Conservation (phyloP, 495 filamentous ascomycete genomes). For the Penicillium canescens region DNA sequence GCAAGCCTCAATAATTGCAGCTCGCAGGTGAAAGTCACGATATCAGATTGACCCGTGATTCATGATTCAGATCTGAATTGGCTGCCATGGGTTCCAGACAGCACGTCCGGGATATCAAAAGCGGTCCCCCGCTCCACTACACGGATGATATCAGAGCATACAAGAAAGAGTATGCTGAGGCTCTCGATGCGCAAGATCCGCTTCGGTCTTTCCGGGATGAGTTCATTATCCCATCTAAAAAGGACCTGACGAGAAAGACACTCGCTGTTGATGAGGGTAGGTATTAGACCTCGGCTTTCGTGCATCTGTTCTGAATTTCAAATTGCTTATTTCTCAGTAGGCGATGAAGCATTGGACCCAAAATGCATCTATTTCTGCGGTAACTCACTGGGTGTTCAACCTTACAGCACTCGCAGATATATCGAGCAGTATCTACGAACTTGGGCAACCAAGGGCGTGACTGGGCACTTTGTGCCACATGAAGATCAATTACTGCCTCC, state of each 20-base stretch:
- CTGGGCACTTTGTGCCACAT: constrained; percentile 86
- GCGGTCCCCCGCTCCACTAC: constrained; percentile 34
- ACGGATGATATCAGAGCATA: constrained; percentile 41
- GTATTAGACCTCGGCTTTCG: neutral
- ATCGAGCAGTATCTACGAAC: constrained; percentile 77
- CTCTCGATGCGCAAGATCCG: constrained; percentile 68
- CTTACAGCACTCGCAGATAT: constrained; percentile 65
- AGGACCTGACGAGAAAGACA: constrained; percentile 68
- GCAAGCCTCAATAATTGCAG: too few relatives aligned
- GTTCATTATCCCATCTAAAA: constrained; percentile 82
- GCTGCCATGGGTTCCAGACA: constrained; percentile 30
- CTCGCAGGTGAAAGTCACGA: constrained; percentile 2
- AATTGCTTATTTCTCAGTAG: neutral
- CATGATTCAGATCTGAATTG: neutral
- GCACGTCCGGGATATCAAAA: constrained; percentile 30
- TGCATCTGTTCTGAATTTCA: neutral
- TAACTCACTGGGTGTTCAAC: constrained; percentile 94
- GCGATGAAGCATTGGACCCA: constrained; percentile 34
- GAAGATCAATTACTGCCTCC: constrained; percentile 71
- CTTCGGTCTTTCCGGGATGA: constrained; percentile 68
- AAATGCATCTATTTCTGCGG: constrained; percentile 86
- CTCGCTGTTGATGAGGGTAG: constrained; percentile 44
- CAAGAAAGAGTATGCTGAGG: constrained; percentile 56
- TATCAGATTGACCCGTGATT: neutral
- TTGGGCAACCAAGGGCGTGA: constrained; percentile 93